These are phyloP conservation scores for Parsonsia alboflavescens DNA, from an alignment of 257 asterid species.

Conservation along the genomic window DNA sequence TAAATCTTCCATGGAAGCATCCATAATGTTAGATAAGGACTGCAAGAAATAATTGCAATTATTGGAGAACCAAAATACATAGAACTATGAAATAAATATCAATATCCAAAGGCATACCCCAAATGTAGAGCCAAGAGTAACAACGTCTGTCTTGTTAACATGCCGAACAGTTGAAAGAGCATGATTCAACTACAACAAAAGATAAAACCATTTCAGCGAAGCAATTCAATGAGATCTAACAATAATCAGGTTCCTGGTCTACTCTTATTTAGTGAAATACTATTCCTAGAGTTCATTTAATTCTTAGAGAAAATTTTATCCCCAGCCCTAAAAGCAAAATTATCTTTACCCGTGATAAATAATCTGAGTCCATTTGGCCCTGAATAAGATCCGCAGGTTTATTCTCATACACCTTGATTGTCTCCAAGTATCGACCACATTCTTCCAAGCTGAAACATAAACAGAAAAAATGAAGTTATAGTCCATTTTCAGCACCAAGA, in stretches of 20 bases:
- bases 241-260: background rate
- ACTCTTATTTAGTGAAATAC: background rate
- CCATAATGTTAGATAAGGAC: conserved; percentile 91
- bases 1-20: conserved; percentile 96
- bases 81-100: background rate
- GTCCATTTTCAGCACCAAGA: background rate
- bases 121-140: conserved; percentile 94
- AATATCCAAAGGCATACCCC: conserved; percentile 57
- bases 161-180: conserved; percentile 87
- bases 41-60: conserved; percentile 22
- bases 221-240: conserved; percentile 4
- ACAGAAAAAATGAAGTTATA: background rate
- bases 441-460: conserved; percentile 72
- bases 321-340: conserved; percentile 4
- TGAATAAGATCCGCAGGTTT: conserved; percentile 95
- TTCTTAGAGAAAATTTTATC: background rate
- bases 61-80: background rate
- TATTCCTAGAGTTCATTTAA: background rate
- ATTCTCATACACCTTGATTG: conserved; percentile 89
- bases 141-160: conserved; percentile 98
- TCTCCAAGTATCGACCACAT: conserved; percentile 96
- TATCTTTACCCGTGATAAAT: conserved; percentile 66
- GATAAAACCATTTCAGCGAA: conserved; percentile 15
- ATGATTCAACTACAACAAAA: conserved; percentile 56
- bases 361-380: conserved; percentile 97